Evolutionary conservation across 805 yeast genomes (phyloP).

Genomic region (Teunomyces funiuensis): DNA sequence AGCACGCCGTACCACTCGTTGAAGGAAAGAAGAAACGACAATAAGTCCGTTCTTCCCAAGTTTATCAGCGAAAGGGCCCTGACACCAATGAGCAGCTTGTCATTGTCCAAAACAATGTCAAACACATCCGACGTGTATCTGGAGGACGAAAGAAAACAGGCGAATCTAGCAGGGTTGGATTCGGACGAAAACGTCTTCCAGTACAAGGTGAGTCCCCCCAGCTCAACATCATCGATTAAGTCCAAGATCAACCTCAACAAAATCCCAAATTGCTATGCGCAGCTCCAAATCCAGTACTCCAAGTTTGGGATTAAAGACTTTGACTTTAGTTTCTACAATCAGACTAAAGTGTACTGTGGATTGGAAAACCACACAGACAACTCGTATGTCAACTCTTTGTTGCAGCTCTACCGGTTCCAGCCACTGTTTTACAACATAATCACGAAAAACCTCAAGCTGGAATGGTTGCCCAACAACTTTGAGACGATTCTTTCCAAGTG

Average conservation of each 20-base stretch:
- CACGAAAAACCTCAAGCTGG: conserved; percentile 50
- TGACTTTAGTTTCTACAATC: conserved; percentile 83
- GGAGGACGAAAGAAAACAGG: conserved; percentile 1
- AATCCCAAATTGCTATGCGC: conserved; percentile 73
- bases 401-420: conserved; percentile 78
- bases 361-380: conserved; percentile 86
- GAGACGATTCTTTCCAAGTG: conserved; percentile 24
- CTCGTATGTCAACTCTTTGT: conserved; percentile 65
- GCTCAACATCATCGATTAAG: neutral
- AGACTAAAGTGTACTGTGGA: conserved; percentile 63
- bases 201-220: conserved; percentile 11
- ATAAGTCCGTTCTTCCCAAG: conserved; percentile 38
- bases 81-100: conserved; percentile 7
- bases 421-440: conserved; percentile 71
- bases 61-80: conserved; percentile 55
- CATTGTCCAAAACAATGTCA: conserved; percentile 12
- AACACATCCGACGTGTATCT: conserved; percentile 7
- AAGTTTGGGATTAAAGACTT: conserved; percentile 92
- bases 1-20: conserved; percentile 43
- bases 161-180: neutral
- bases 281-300: conserved; percentile 76
- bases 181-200: conserved; percentile 17
- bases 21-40: conserved; percentile 15
- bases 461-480: conserved; percentile 44
- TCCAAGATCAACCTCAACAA: conserved; percentile 13